A percentile compares a stretch with the other conserved stretches of the same genome.
These are phyloP conservation scores for Candida cerambycidarum DNA, from an alignment of 805 yeast species.

Conservation along the genomic window DNA sequence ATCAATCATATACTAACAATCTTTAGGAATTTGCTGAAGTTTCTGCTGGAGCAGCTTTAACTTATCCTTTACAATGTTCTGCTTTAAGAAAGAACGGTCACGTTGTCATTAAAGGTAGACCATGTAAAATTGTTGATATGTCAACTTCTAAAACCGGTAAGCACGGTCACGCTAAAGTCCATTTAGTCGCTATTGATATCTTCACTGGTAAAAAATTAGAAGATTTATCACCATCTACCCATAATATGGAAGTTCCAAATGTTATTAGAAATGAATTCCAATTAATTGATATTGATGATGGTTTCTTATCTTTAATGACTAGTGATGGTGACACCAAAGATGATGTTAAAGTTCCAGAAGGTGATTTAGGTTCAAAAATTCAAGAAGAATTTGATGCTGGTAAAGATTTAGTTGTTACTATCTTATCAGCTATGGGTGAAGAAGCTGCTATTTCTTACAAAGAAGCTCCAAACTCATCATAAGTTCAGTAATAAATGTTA, in stretches of 20 bases:
- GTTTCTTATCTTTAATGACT: constrained; percentile 95
- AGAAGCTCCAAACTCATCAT: constrained; percentile 82
- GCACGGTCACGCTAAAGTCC: constrained; percentile 99
- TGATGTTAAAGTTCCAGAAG: constrained; percentile 97
- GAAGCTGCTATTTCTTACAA: constrained; percentile 98
- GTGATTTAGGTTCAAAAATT: constrained; percentile 92
- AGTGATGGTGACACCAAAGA: constrained; percentile 98
- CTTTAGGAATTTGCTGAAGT: constrained; percentile 95
- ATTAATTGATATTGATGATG: constrained; percentile 97
- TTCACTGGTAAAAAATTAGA: constrained; percentile 99
- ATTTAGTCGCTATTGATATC: constrained; percentile 97
- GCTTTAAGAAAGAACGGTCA: constrained; percentile 99
- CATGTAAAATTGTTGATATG: constrained; percentile 99
- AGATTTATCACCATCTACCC: constrained; percentile 99
- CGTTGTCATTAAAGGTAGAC: constrained; percentile 98
- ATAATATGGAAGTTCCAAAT: constrained; percentile 99
- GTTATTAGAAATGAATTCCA: constrained; percentile 95
- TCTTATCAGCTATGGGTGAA: constrained; percentile 98
- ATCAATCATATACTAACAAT: constrained; percentile 13
- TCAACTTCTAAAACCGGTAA: constrained; percentile 99
- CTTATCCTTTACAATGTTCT: constrained; percentile 99
- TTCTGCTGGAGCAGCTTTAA: constrained; percentile 97
- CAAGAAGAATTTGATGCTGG: constrained; percentile 96
- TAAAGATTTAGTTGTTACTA: constrained; percentile 95
- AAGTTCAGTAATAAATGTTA: constrained; percentile 4